A percentile compares a stretch with the other conserved stretches of the same genome.
Conservation (phyloP, 2,329 filamentous ascomycete genomes). For the Arthrobotrys conoides region DNA sequence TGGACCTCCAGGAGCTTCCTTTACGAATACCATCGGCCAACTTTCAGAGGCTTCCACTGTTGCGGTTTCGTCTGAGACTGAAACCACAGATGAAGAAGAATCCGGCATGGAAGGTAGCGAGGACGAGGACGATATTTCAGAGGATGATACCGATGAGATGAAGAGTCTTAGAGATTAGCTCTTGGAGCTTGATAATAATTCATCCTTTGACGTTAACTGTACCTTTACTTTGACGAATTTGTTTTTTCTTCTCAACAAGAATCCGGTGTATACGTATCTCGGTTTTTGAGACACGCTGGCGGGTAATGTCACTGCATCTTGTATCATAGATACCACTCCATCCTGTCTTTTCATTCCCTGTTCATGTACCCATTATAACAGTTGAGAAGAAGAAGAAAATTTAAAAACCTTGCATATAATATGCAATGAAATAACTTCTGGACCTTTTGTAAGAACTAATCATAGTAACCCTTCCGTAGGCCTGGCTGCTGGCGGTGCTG, state of each 20-base stretch:
- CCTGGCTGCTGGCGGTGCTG: slow-evolving; percentile 12
- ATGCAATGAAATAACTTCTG: neutral
- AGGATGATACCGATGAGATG: no score
- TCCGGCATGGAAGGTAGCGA: no score
- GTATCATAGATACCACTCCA: neutral
- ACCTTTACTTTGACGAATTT: no score
- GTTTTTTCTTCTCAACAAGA: neutral
- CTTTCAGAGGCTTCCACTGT: no score
- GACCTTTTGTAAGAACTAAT: neutral
- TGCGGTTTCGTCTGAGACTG: no score
- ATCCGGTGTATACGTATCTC: neutral
- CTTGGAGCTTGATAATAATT: no score
- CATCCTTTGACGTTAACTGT: no score
- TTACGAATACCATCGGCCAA: no score
- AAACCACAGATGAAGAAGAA: no score
- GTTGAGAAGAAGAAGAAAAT: neutral
- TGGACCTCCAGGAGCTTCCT: no score
- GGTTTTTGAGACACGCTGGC: neutral
- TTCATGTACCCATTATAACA: neutral
- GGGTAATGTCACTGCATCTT: neutral
- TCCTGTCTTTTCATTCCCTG: neutral
- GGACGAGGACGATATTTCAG: no score
- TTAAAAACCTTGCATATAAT: neutral
- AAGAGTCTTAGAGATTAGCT: no score
- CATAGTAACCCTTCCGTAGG: slow-evolving; percentile 41